Evolutionary conservation across 495 filamentous ascomycete genomes (phyloP).

Genomic region (Penicillium coprophilum): DNA sequence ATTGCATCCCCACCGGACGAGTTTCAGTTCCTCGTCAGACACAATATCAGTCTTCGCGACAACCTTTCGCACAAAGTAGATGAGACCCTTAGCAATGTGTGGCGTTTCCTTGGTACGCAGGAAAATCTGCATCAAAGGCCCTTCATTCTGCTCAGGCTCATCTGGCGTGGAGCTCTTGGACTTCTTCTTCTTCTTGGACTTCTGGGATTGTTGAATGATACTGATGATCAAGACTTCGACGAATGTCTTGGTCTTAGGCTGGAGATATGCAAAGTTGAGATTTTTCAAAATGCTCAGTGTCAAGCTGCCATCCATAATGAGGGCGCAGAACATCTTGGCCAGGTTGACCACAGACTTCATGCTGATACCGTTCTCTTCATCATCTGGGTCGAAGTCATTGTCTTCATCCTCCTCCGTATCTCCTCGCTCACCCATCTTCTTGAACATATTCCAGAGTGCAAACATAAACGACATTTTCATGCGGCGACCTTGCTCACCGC

Average conservation of each 20-base stretch:
- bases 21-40: conserved; percentile 55
- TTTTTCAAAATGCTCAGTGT: conserved; percentile 67
- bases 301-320: conserved; percentile 67
- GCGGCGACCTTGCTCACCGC: conserved; percentile 60
- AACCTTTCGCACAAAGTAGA: conserved; percentile 75
- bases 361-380: conserved; percentile 42
- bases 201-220: conserved; percentile 62
- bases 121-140: conserved; percentile 64
- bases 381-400: conserved; percentile 49
- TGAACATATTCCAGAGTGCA: conserved; percentile 84
- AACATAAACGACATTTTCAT: conserved; percentile 82
- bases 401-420: conserved; percentile 56
- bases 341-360: conserved; percentile 79
- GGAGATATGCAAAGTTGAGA: conserved; percentile 75
- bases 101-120: conserved; percentile 56
- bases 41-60: conserved; percentile 74
- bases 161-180: conserved; percentile 23
- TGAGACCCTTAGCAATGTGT: conserved; percentile 66
- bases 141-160: conserved; percentile 45
- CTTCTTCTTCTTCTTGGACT: conserved; percentile 35
- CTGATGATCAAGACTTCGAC: conserved; percentile 78
- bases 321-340: conserved; percentile 77
- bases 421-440: conserved; percentile 72
- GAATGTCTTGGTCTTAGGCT: conserved; percentile 72
- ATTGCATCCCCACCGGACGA: conserved; percentile 70